Evolutionary conservation across 176 grass and related monocot genomes (phyloP), one percentile per base, ranked within the genome.

Genomic region (Carex littledalei): DNA sequence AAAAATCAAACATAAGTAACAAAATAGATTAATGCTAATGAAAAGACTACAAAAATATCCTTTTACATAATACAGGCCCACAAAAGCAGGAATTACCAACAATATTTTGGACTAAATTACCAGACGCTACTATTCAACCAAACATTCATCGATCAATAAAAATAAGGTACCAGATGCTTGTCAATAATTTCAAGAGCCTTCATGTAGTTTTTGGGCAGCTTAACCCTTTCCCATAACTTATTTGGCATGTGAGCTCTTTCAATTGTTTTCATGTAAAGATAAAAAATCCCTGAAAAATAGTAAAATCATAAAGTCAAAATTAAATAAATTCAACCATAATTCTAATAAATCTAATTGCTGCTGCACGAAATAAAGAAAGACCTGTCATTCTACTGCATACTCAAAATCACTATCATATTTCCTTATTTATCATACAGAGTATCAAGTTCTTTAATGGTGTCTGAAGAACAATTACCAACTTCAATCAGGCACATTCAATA

Each of bases 241-340:
- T 93, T 98, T 49, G 95, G 93, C 87, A 89, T 87, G 85, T 98
- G 95, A 53, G 95, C 93, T 88, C 95, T 88, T 93, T 98, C 95
- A 50, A 92, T 94, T 67, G 95, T 98, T 92, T 98, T 98, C 91
- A 98, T 98, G 67, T 98, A 98, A 63, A 98, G 81, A 74, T 93
- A 95, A 88, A 98, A 95, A 14, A 98, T 66, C 82, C 93, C 95
- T 98, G 89, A 84, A 88, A 47, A 5, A 22, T 67, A 47, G 47
- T 49, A 56, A 50, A 20, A 71, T 50, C 70, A 74, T n/a, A 71
- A 64, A 61, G 8, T 32, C 43, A 79, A 62, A 64, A 31, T 39
- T 35, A 21, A 11, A 85, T 0, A 4, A 32, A 34, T 52, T 22
- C 7, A 9, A 63, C 16, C 4, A 24, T 47, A 35, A 6, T 39